These are phyloP conservation scores for Syzygium malaccense DNA, from an alignment of 441 rosid species.

Conservation along the genomic window DNA sequence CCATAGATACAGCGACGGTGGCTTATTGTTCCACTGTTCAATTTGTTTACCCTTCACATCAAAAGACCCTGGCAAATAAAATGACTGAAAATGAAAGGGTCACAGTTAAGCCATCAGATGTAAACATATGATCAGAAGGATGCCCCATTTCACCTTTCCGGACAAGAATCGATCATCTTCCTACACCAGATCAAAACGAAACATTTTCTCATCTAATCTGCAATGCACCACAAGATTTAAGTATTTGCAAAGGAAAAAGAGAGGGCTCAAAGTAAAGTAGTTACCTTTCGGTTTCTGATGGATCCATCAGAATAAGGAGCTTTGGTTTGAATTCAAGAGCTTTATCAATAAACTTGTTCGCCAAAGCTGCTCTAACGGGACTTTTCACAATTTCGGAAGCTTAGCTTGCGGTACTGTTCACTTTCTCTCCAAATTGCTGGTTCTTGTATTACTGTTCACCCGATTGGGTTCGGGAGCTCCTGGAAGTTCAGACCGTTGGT, in stretches of 20 bases:
- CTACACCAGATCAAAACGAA: constrained; percentile 67
- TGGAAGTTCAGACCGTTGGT: too few species aligned
- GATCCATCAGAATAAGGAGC: too few species aligned
- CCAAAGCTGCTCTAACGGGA: constrained; percentile 55
- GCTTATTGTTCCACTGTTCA: constrained; percentile 59
- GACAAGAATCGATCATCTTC: constrained; percentile 49
- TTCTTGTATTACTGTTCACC: too few species aligned
- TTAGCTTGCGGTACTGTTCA: too few species aligned
- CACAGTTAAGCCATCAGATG: neutral
- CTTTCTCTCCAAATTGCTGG: too few species aligned
- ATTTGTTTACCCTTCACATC: constrained; percentile 59
- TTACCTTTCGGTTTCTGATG: too few species aligned
- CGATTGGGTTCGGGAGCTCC: too few species aligned
- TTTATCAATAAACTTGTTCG: constrained; percentile 50
- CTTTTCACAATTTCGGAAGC: too few species aligned
- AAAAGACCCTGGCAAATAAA: constrained; percentile 82
- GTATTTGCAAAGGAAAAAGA: neutral
- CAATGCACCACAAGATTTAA: neutral
- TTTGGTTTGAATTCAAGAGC: too few species aligned
- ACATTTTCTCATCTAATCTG: constrained; percentile 72
- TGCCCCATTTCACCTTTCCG: constrained; percentile 51
- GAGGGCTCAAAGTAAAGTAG: too few species aligned
- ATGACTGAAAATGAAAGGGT: constrained; percentile 44
- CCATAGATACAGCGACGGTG: constrained; percentile 84
- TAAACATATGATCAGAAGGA: neutral